These are phyloP conservation scores for Aspergillus sp. DNA, from an alignment of 2,329 filamentous ascomycete species.

Conservation along the genomic window DNA sequence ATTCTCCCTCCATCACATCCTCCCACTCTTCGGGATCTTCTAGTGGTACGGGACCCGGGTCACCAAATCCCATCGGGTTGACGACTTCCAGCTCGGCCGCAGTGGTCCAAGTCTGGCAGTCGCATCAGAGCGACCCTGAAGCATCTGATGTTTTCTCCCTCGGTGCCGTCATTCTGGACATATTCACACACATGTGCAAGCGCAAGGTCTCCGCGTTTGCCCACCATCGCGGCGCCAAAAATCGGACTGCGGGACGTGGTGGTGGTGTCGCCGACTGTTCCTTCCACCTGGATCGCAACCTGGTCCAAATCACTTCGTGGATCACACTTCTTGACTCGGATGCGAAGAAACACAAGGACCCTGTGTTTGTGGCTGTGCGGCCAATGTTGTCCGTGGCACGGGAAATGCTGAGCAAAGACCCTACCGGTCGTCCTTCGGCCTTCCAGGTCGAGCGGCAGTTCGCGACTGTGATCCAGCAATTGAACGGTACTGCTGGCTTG, in stretches of 20 bases:
- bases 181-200: constrained; percentile 58
- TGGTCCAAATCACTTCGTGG: constrained; percentile 57
- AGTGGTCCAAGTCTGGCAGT: constrained; percentile 39
- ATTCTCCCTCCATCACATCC: constrained; percentile 33
- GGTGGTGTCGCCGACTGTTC: constrained; percentile 54
- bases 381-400: constrained; percentile 37
- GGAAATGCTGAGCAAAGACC: constrained; percentile 36
- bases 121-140: constrained; percentile 30
- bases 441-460: constrained; percentile 26
- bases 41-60: constrained; percentile 13
- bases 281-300: constrained; percentile 53
- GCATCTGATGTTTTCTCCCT: constrained; percentile 58
- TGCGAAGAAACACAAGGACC: constrained; percentile 41
- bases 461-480: constrained; percentile 9
- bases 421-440: constrained; percentile 30
- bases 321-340: constrained; percentile 51
- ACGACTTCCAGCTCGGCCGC: constrained; percentile 32
- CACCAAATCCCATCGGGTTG: constrained; percentile 20
- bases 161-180: constrained; percentile 57
- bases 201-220: constrained; percentile 55
- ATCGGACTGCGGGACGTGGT: constrained; percentile 46
- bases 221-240: constrained; percentile 54
- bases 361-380: constrained; percentile 35
- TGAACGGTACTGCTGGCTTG: constrained; percentile 5
- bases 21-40: constrained; percentile 25